Evolutionary conservation across 768 basidiomycete genomes (phyloP), one percentile per base, ranked within the genome.

Genomic region (Tulasnella sp.): DNA sequence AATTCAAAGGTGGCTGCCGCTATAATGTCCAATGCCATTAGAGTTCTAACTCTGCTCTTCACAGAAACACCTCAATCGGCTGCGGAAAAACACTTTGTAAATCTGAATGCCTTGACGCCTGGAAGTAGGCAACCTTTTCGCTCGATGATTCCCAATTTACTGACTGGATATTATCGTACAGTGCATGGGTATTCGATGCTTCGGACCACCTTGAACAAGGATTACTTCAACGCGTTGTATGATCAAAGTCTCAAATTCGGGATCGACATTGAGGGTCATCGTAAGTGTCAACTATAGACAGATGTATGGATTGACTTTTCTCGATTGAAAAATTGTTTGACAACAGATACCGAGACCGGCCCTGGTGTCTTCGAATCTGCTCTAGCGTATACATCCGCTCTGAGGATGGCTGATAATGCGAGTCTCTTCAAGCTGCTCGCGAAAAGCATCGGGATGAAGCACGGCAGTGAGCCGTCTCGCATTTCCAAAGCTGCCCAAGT

Each of bases 111-210:
- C 5, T 71, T 99, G 44, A 98, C 94, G 1, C 81, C 92, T 2
- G 96, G 96, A 69, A 97, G 92, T 96, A 67, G 64, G 90, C 76
- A n/a, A 2, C 34, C 2, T 24, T 42, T 29, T 31, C 42, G 59
- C 30, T 52, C 34, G 43, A 29, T 43, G 19, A 11, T 4, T 59
- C 30, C n/a, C 15, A 46, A 11, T 46, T 50, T 12, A 11, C 17
- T 31, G 3, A n/a, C 41, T 38, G 21, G 22, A 11, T 21, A 24
- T 4, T 24, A 31, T 41, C 24, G 0, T 17, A 43, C 22, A 97
- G 92, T 94, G 87, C 96, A 98, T 65, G 96, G 96, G 3, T 98
- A 98, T 69, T 96, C 92, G 3, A 76, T 98, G 31, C 78, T 99
- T 3, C 78, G 93, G 42, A 91, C 92, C 0, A 89, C 93, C 44